Evolutionary conservation across 495 filamentous ascomycete species (phyloP).

Genomic region (Annulohypoxylon bovei): DNA sequence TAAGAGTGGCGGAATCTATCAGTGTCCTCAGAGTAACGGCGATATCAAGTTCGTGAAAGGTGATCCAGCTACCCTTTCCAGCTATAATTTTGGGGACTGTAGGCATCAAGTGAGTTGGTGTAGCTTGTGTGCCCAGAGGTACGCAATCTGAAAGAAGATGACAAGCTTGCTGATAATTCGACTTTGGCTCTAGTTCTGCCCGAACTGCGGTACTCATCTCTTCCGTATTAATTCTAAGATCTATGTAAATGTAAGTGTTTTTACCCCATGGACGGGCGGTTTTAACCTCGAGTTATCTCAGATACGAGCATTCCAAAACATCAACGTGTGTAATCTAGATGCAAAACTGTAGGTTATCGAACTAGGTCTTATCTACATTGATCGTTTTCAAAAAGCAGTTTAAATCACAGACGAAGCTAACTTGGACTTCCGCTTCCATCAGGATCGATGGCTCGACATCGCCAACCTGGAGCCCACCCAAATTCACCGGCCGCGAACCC

Average conservation of each 20-base stretch:
- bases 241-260: constrained; percentile 35
- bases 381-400: not conserved
- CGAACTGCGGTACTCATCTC: constrained; percentile 32
- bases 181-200: constrained; percentile 31
- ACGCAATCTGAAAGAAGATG: not conserved
- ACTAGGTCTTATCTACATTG: not conserved
- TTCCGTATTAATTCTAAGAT: constrained; percentile 18
- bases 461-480: constrained; percentile 23
- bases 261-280: not conserved
- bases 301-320: constrained; percentile 41
- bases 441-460: constrained; percentile 33
- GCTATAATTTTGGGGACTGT: constrained; percentile 30
- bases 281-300: constrained; percentile 7
- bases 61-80: constrained; percentile 20
- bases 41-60: constrained; percentile 41
- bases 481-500: constrained; percentile 34
- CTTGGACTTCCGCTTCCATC: not conserved
- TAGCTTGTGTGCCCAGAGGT: not conserved
- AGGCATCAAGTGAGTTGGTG: constrained; percentile 31
- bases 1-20: constrained; percentile 39
- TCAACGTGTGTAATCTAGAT: constrained; percentile 43
- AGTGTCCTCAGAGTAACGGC: constrained; percentile 4
- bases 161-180: not conserved
- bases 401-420: not conserved
- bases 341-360: constrained; percentile 19